Evolutionary conservation across 2,329 filamentous ascomycete genomes (phyloP).

Genomic region (Diaporthe vexans): DNA sequence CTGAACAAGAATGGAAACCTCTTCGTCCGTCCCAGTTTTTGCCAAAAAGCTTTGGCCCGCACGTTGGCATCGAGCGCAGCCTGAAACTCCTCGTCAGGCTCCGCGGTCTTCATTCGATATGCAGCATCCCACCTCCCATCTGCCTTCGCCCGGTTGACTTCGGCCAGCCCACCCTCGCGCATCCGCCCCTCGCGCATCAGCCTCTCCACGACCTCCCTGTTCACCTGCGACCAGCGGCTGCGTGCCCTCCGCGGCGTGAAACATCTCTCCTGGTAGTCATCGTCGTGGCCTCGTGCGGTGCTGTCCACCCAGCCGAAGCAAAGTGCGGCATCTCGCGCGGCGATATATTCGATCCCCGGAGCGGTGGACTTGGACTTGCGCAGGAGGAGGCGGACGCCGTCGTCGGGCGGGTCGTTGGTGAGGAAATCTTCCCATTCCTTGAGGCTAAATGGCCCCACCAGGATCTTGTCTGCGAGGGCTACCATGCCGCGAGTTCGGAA

Average conservation of each 20-base stretch:
- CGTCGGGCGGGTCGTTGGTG: not conserved
- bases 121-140: conserved; percentile 36
- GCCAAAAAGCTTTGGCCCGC: conserved; percentile 27
- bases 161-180: conserved; percentile 16
- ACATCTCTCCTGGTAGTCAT: conserved; percentile 9
- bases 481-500: conserved; percentile 4
- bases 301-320: conserved; percentile 31
- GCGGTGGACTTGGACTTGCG: conserved; percentile 20
- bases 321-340: conserved; percentile 13
- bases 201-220: conserved; percentile 23
- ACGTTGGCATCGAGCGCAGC: conserved; percentile 23
- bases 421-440: conserved; percentile 27
- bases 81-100: conserved; percentile 28
- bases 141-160: conserved; percentile 16
- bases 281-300: conserved; percentile 9
- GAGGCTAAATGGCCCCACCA: conserved; percentile 16
- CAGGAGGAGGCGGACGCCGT: conserved; percentile 28
- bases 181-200: conserved; percentile 18
- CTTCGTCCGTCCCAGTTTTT: conserved; percentile 21
- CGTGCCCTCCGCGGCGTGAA: conserved; percentile 27
- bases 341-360: conserved; percentile 16
- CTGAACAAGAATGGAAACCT: conserved; percentile 29
- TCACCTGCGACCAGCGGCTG: conserved; percentile 32
- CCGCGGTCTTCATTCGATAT: conserved; percentile 30
- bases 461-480: not conserved